These are phyloP conservation scores for Plasmopara halstedii DNA, from an alignment of 352 stramenopile genomes.

Conservation along the genomic window DNA sequence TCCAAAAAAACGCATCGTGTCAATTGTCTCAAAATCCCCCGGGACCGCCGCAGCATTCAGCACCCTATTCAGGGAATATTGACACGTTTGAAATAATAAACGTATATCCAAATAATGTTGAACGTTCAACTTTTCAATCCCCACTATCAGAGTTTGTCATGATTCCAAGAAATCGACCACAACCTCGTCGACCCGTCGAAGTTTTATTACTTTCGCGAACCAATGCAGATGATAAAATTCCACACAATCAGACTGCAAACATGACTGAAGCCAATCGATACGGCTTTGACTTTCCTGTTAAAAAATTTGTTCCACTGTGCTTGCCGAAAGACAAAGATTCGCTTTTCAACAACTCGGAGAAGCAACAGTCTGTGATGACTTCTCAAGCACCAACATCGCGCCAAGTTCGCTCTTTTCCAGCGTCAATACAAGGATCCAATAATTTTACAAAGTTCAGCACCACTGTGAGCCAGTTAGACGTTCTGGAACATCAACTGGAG, in stretches of 20 bases:
- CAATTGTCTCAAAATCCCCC: not conserved
- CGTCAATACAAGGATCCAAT: not conserved
- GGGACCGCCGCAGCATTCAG: not conserved
- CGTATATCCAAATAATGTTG: not conserved
- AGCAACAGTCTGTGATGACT: not conserved
- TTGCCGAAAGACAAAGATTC: not conserved
- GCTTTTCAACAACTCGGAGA: not conserved
- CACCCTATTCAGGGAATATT: not conserved
- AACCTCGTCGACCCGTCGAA: slow-evolving; percentile 29
- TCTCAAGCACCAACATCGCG: not conserved
- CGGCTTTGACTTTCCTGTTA: slow-evolving; percentile 23
- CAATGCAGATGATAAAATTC: not conserved
- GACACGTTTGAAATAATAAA: not conserved
- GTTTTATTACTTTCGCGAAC: slow-evolving; percentile 12
- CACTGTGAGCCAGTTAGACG: slow-evolving; percentile 19
- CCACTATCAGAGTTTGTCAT: slow-evolving; percentile 27
- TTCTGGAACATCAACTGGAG: slow-evolving; percentile 20
- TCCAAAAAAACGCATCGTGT: slow-evolving; percentile 5
- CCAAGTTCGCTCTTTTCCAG: not conserved
- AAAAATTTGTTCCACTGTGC: slow-evolving; percentile 8
- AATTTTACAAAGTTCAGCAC: slow-evolving; percentile 1
- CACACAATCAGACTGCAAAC: not conserved
- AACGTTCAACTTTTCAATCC: slow-evolving; percentile 4
- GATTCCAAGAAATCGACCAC: slow-evolving; percentile 28
- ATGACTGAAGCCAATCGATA: slow-evolving; percentile 12